Percentiles rank a stretch among this genome's conserved stretches.
Evolutionary conservation across 2,329 filamentous ascomycete species (phyloP).

Genomic region (Claviceps purpurea): DNA sequence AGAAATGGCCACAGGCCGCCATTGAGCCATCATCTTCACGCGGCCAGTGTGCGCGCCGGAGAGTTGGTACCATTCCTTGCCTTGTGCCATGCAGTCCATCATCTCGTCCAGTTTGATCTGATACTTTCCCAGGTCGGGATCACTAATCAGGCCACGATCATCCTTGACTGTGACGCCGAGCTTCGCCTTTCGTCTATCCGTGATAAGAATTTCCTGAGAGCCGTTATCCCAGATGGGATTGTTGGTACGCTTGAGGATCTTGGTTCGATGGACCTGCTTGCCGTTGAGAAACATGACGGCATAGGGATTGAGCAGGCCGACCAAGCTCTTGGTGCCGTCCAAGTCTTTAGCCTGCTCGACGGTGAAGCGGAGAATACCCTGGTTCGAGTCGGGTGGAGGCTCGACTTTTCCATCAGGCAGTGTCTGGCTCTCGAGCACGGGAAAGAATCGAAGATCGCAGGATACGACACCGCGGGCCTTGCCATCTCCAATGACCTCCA

Average conservation of each 20-base stretch:
- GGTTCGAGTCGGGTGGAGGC: constrained; percentile 77
- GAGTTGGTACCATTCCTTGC: constrained; percentile 92
- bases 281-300: constrained; percentile 79
- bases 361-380: constrained; percentile 85
- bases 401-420: constrained; percentile 64
- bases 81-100: constrained; percentile 78
- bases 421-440: constrained; percentile 62
- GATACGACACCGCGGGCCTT: constrained; percentile 69
- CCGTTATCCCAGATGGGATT: constrained; percentile 93
- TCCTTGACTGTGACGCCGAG: constrained; percentile 91
- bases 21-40: constrained; percentile 81
- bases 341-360: constrained; percentile 95
- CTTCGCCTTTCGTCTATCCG: constrained; percentile 79
- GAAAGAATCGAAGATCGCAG: constrained; percentile 87
- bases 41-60: constrained; percentile 69
- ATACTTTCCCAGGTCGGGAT: constrained; percentile 80
- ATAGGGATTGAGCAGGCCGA: constrained; percentile 86
- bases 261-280: constrained; percentile 77
- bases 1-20: constrained; percentile 85
- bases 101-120: constrained; percentile 94
- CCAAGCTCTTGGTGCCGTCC: constrained; percentile 80
- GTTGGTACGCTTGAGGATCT: constrained; percentile 92
- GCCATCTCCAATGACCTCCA: constrained; percentile 76
- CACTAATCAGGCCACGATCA: constrained; percentile 70
- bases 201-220: constrained; percentile 88